phyloP scores from a whole-genome alignment of 2,329 filamentous ascomycete species.

The Fusarium secorum region DNA sequence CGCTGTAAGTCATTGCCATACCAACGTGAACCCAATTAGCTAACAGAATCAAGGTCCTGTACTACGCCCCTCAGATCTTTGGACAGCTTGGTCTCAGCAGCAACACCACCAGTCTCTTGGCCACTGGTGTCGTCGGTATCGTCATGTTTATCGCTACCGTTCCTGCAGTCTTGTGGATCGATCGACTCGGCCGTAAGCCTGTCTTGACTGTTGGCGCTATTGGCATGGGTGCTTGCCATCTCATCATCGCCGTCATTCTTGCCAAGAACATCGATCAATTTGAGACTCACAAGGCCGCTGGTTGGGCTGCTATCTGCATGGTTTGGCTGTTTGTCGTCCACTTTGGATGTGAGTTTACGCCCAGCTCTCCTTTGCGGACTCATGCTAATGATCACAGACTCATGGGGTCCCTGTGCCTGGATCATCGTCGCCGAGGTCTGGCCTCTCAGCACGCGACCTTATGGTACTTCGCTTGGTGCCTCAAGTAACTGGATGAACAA shows the following conservation, averaged over 20 bases:
- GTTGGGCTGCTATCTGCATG: constrained; percentile 74
- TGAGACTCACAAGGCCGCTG: constrained; percentile 62
- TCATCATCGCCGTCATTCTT: constrained; percentile 75
- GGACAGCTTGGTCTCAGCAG: constrained; percentile 65
- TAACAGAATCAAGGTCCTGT: constrained; percentile 52
- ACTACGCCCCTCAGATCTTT: constrained; percentile 77
- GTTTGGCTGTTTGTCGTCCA: constrained; percentile 79
- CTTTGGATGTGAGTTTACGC: constrained; percentile 63
- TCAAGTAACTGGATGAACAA: constrained; percentile 71
- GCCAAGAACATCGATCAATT: constrained; percentile 70
- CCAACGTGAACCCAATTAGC: rapidly evolving
- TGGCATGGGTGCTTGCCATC: constrained; percentile 74
- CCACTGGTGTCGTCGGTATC: constrained; percentile 76
- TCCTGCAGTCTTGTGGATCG: constrained; percentile 71
- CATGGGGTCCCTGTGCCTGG: constrained; percentile 79
- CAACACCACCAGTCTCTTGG: constrained; percentile 65
- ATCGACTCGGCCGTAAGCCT: constrained; percentile 69
- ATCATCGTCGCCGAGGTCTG: constrained; percentile 79
- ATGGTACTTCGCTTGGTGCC: constrained; percentile 74
- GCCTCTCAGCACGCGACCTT: constrained; percentile 73
- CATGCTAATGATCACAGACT: constrained; percentile 48
- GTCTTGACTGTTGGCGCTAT: constrained; percentile 70
- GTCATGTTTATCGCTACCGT: constrained; percentile 74
- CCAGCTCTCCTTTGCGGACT: rapidly evolving
- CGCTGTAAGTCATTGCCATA: constrained; percentile 49